phyloP scores from a whole-genome alignment of 371 early-diverging fungal genomes.

The Lichtheimia ramosa region DNA sequence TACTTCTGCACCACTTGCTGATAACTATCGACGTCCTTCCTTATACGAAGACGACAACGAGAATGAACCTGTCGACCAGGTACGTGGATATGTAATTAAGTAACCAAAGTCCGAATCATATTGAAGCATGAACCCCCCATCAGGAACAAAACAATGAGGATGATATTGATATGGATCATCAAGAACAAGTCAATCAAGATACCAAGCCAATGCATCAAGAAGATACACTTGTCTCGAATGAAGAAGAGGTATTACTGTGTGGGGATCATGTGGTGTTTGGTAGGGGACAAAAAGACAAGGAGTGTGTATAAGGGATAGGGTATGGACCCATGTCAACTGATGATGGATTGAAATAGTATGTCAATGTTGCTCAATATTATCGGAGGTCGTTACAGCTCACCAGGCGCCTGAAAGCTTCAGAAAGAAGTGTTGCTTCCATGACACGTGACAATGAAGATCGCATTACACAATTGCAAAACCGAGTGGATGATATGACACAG shows the following conservation, averaged over 20 bases:
- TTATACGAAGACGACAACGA: not conserved
- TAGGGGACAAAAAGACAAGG: too few species aligned
- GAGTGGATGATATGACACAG: conserved; percentile 52
- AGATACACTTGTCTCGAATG: too few species aligned
- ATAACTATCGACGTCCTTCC: conserved; percentile 4
- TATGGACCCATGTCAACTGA: too few species aligned
- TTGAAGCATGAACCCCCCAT: too few species aligned
- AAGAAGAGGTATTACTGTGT: conserved; percentile 5
- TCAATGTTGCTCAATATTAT: conserved; percentile 42
- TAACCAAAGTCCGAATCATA: too few species aligned
- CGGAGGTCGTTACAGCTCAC: conserved; percentile 56
- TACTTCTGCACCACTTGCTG: conserved; percentile 17
- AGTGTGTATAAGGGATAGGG: conserved; percentile 1
- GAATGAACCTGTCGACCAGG: not conserved
- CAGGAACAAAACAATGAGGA: too few species aligned
- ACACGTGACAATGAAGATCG: conserved; percentile 59
- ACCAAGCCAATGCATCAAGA: too few species aligned
- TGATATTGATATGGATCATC: too few species aligned
- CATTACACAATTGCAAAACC: conserved; percentile 46
- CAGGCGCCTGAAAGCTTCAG: conserved; percentile 47
- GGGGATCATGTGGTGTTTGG: not conserved
- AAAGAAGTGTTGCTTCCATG: conserved; percentile 47
- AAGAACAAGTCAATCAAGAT: too few species aligned
- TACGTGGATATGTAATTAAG: too few species aligned
- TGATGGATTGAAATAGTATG: not conserved